Evolutionary conservation across 139 green algal genomes (phyloP).

Genomic region (Volvox africanus): DNA sequence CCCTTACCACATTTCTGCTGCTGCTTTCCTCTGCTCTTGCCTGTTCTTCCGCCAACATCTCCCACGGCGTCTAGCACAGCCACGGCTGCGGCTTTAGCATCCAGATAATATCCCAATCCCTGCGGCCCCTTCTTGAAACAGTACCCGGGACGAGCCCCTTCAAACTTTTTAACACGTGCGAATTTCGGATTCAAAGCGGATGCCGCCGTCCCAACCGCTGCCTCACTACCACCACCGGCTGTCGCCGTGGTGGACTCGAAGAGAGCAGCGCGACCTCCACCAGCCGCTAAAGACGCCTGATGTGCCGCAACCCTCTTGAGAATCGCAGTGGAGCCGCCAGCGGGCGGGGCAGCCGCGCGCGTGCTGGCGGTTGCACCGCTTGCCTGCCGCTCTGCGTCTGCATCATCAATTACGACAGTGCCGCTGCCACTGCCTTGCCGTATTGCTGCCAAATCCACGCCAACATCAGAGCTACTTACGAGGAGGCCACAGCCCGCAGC

Average conservation of each 20-base stretch:
- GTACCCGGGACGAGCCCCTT: constrained; percentile 65
- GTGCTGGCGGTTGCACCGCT: constrained; percentile 28
- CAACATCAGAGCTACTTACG: constrained; percentile 3
- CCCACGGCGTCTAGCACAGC: not conserved
- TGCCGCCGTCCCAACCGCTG: not conserved
- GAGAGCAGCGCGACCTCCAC: constrained; percentile 6
- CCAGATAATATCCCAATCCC: constrained; percentile 81
- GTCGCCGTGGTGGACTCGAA: not conserved
- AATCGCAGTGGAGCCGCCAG: not conserved
- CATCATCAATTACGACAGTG: not conserved
- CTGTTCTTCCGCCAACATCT: not conserved
- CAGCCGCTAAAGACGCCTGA: not conserved
- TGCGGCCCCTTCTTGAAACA: constrained; percentile 72
- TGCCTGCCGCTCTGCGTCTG: not conserved
- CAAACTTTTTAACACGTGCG: constrained; percentile 60
- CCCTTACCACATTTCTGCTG: not conserved
- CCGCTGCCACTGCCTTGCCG: not conserved
- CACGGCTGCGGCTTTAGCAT: constrained; percentile 46
- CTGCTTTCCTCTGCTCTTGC: not conserved
- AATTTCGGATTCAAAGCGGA: constrained; percentile 12
- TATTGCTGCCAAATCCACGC: not conserved
- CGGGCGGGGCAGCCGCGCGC: not conserved
- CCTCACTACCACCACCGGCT: not conserved
- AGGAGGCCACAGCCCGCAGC: constrained; percentile 23
- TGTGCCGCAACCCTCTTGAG: not conserved